Evolutionary conservation across 768 basidiomycete genomes (phyloP).

Genomic region (Fomitopsis pulvina): DNA sequence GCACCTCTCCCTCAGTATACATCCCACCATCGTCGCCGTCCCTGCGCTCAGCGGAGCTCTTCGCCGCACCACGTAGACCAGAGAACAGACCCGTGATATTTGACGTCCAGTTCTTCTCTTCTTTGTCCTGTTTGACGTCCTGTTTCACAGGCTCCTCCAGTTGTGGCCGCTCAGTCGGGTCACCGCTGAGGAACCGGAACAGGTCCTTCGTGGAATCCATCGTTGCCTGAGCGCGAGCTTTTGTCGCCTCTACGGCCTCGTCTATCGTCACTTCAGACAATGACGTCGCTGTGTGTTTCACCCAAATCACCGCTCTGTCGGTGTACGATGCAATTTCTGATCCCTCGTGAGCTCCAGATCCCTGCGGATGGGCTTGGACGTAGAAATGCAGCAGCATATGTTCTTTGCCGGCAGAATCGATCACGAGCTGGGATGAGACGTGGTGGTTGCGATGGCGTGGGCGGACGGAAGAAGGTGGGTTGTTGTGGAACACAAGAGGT

Average conservation of each 20-base stretch:
- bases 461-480: conserved; percentile 65
- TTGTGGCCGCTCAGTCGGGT: conserved; percentile 34
- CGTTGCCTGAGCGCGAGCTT: conserved; percentile 32
- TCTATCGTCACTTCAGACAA: conserved; percentile 52
- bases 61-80: conserved; percentile 42
- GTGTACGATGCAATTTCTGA: conserved; percentile 35
- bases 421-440: conserved; percentile 69
- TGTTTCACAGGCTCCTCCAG: conserved; percentile 19
- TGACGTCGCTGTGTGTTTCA: conserved; percentile 29
- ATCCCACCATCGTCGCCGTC: conserved; percentile 31
- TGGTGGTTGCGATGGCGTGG: conserved; percentile 81
- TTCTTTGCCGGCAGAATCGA: conserved; percentile 69
- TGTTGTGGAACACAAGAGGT: conserved; percentile 73
- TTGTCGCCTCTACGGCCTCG: conserved; percentile 42
- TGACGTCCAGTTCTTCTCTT: conserved; percentile 35
- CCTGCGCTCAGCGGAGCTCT: conserved; percentile 21
- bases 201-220: conserved; percentile 46
- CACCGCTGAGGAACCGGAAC: conserved; percentile 72
- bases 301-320: conserved; percentile 38
- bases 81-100: conserved; percentile 64
- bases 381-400: conserved; percentile 85
- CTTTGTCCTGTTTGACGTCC: conserved; percentile 28
- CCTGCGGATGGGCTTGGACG: conserved; percentile 53
- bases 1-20: conserved; percentile 75
- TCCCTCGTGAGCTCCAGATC: conserved; percentile 18